Percentiles rank a stretch among this genome's conserved stretches.
These are phyloP conservation scores for Gossypium lobatum DNA, from an alignment of 441 rosid genomes.

Conservation along the genomic window DNA sequence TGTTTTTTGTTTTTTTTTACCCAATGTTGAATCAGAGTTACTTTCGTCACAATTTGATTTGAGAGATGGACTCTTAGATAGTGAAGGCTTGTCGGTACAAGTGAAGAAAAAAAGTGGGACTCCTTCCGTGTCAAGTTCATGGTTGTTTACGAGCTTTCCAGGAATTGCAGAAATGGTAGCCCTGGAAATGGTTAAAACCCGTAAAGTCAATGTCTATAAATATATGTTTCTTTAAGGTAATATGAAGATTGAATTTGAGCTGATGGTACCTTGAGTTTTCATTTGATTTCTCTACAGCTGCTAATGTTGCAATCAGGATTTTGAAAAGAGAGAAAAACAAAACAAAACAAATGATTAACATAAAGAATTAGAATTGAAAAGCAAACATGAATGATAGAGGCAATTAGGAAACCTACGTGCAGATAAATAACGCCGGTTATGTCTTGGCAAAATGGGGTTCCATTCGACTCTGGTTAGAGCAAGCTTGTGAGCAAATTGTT, in stretches of 20 bases:
- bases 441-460: slow-evolving; percentile 34
- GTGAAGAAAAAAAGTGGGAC: slow-evolving; percentile 42
- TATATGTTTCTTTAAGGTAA: neutral
- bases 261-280: slow-evolving; percentile 22
- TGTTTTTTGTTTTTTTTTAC: slow-evolving; percentile 12
- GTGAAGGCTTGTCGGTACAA: slow-evolving; percentile 18
- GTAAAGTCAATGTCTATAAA: neutral
- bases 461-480: slow-evolving; percentile 41
- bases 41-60: slow-evolving; percentile 13
- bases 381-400: neutral
- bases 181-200: slow-evolving; percentile 18
- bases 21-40: slow-evolving; percentile 20
- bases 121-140: slow-evolving; percentile 25
- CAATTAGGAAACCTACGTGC: slow-evolving; percentile 26
- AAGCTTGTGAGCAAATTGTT: slow-evolving; percentile 35
- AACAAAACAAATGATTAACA: neutral
- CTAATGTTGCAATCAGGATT: slow-evolving; percentile 18
- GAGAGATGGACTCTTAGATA: slow-evolving; percentile 6
- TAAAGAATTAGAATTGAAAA: neutral
- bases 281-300: slow-evolving; percentile 16
- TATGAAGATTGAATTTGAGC: neutral
- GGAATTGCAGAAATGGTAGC: slow-evolving; percentile 14
- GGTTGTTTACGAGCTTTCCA: slow-evolving; percentile 11
- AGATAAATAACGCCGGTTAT: slow-evolving; percentile 42
- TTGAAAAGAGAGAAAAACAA: neutral